These are phyloP conservation scores for Calonectria leucothoes DNA, from an alignment of 2,329 filamentous ascomycete genomes.

Conservation along the genomic window DNA sequence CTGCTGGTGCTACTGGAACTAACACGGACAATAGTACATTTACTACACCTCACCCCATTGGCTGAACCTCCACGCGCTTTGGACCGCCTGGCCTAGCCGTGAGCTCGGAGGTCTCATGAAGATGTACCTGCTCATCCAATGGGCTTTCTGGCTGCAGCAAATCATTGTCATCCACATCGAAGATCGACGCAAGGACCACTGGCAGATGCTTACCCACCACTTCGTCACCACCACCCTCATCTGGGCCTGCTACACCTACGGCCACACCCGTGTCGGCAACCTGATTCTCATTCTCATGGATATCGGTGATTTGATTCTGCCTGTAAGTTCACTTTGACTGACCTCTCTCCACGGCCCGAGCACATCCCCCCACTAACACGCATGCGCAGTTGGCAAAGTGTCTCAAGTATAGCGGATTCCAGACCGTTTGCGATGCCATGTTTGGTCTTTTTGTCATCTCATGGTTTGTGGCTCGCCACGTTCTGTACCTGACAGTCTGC, in stretches of 20 bases:
- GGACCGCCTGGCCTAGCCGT: conserved; percentile 84
- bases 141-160: conserved; percentile 93
- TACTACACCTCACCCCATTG: conserved; percentile 82
- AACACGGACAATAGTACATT: conserved; percentile 71
- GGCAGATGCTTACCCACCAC: conserved; percentile 95
- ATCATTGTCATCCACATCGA: conserved; percentile 94
- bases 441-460: conserved; percentile 88
- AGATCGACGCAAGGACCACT: conserved; percentile 91
- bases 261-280: conserved; percentile 87
- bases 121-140: conserved; percentile 88
- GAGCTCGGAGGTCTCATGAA: conserved; percentile 82
- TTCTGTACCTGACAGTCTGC: conserved; percentile 82
- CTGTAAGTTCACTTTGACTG: conserved; percentile 79
- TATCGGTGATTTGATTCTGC: conserved; percentile 86
- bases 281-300: conserved; percentile 93
- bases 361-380: conserved; percentile 65
- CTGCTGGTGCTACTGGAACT: neutral
- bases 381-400: conserved; percentile 86
- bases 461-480: conserved; percentile 87
- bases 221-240: conserved; percentile 87
- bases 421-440: conserved; percentile 79
- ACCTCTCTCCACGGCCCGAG: conserved; percentile 66
- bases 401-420: conserved; percentile 87
- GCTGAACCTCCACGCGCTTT: conserved; percentile 80
- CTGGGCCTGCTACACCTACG: conserved; percentile 84